Percentiles rank a stretch among this genome's conserved stretches.
Conservation (phyloP, 2,329 filamentous ascomycete genomes). For the Zarea fungicola region DNA sequence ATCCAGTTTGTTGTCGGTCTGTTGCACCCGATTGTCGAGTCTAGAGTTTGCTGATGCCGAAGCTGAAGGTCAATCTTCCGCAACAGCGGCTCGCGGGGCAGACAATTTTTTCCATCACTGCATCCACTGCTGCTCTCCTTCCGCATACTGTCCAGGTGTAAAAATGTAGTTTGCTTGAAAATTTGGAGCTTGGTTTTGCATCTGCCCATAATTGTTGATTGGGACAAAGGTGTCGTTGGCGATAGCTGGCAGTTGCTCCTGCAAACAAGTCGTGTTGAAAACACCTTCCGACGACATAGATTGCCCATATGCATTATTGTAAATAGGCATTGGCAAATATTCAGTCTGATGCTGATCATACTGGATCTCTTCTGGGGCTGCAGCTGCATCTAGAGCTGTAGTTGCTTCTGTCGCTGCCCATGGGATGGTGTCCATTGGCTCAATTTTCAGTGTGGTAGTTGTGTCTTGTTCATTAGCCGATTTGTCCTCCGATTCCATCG, state of each 20-base stretch:
- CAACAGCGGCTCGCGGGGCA: too few relatives aligned
- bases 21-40: too few relatives aligned
- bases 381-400: neutral
- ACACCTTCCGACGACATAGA: too few relatives aligned
- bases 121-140: conserved; percentile 1
- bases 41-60: too few relatives aligned
- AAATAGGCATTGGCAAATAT: neutral
- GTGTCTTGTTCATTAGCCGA: neutral
- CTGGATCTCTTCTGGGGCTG: neutral
- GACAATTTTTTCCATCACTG: neutral
- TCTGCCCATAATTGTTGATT: neutral
- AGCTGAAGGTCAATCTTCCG: too few relatives aligned
- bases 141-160: neutral
- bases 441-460: conserved; percentile 1
- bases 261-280: too few relatives aligned
- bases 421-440: neutral
- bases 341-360: neutral
- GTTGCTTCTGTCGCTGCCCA: neutral
- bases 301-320: neutral
- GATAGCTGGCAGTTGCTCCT: neutral
- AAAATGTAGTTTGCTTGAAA: neutral
- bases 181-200: neutral
- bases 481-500: neutral
- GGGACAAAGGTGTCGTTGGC: neutral
- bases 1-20: neutral